Evolutionary conservation across 2,329 filamentous ascomycete species (phyloP).

Genomic region (Hortaea werneckii): DNA sequence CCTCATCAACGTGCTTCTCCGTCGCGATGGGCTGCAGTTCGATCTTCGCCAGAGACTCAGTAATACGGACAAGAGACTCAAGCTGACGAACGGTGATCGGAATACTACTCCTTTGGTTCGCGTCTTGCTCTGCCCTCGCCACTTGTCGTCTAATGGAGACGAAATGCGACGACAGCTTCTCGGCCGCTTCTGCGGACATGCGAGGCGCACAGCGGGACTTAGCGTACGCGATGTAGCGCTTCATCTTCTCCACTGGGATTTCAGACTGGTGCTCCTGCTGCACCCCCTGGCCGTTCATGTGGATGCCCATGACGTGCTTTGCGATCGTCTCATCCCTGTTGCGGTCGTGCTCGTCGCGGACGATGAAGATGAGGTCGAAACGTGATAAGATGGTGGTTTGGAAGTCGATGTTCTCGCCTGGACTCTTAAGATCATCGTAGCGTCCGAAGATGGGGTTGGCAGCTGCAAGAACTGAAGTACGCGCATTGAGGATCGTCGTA

Average conservation of each 20-base stretch:
- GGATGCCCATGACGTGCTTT: slow-evolving; percentile 92
- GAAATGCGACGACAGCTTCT: slow-evolving; percentile 94
- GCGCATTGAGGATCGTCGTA: slow-evolving; percentile 91
- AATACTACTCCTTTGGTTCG: slow-evolving; percentile 83
- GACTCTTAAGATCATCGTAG: slow-evolving; percentile 95
- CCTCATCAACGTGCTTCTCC: slow-evolving; percentile 90
- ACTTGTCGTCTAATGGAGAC: slow-evolving; percentile 93
- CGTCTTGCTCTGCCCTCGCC: slow-evolving; percentile 78
- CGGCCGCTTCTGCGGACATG: slow-evolving; percentile 79
- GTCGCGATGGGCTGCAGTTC: slow-evolving; percentile 76
- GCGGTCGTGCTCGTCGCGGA: slow-evolving; percentile 86
- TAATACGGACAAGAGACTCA: slow-evolving; percentile 94
- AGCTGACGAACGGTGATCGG: slow-evolving; percentile 96
- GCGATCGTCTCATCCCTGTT: slow-evolving; percentile 87
- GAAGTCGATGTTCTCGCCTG: slow-evolving; percentile 98
- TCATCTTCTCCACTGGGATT: slow-evolving; percentile 93
- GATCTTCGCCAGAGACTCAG: slow-evolving; percentile 88
- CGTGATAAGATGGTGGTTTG: slow-evolving; percentile 95
- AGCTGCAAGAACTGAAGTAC: slow-evolving; percentile 88
- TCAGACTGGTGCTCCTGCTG: slow-evolving; percentile 61
- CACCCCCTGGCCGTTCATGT: slow-evolving; percentile 80
- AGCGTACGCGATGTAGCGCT: slow-evolving; percentile 93
- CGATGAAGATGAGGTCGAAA: slow-evolving; percentile 99
- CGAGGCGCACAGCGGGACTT: slow-evolving; percentile 90
- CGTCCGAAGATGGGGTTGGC: slow-evolving; percentile 96